phyloP scores from a whole-genome alignment of 148 eudicot genomes.

The Vaccinium corymbosum region DNA sequence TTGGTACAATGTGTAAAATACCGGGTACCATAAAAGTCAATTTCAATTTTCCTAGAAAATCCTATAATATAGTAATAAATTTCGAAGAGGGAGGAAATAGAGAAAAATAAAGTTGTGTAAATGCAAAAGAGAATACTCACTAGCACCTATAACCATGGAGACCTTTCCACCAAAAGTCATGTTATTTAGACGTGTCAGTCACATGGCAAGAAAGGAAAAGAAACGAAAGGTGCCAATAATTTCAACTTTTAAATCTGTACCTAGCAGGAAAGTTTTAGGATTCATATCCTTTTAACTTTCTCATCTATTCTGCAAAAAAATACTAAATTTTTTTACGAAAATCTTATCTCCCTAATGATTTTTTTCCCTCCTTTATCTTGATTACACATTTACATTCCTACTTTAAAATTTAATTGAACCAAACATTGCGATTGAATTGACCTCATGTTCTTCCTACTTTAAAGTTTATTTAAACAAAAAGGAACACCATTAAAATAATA shows the following conservation, averaged over 20 bases:
- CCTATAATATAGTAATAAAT: background rate
- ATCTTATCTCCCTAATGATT: background rate
- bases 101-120: background rate
- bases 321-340: background rate
- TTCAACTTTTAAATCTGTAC: background rate
- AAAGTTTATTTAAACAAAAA: too few species aligned
- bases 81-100: background rate
- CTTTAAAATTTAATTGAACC: too few species aligned
- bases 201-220: background rate
- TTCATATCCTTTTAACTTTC: background rate
- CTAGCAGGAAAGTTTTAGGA: background rate
- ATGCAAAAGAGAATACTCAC: background rate
- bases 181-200: background rate
- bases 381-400: background rate
- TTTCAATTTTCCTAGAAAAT: background rate
- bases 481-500: too few species aligned
- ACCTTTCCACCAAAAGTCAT: background rate
- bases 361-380: background rate
- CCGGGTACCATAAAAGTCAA: background rate
- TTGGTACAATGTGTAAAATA: too few species aligned
- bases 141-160: background rate
- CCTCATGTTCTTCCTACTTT: too few species aligned
- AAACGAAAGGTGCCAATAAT: background rate
- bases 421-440: too few species aligned
- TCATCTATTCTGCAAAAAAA: background rate